phyloP scores from a whole-genome alignment of 2,329 filamentous ascomycete species.

The Botryotinia globosa region DNA sequence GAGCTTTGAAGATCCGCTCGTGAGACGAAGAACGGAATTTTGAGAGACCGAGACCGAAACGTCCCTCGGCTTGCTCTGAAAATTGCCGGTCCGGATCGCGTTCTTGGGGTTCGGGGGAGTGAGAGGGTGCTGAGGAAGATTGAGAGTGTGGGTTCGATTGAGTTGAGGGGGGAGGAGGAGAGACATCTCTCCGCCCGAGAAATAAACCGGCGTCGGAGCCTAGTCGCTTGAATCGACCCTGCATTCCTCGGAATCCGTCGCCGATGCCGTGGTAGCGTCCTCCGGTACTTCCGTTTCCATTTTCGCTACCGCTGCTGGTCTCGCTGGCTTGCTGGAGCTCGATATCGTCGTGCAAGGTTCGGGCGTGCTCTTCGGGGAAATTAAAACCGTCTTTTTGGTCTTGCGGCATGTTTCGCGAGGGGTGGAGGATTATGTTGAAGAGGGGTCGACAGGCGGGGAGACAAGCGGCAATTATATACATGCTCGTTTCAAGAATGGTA shows the following conservation, averaged over 20 bases:
- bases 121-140: not conserved
- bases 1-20: not conserved
- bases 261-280: not conserved
- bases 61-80: not conserved
- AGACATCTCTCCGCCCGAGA: not conserved
- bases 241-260: constrained; percentile 2
- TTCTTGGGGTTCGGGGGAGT: not conserved
- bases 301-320: not conserved
- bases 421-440: constrained; percentile 14
- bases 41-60: not conserved
- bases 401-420: not conserved
- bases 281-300: not conserved
- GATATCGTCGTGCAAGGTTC: not conserved
- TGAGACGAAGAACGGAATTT: not conserved
- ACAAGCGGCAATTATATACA: constrained; percentile 23
- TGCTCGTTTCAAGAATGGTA: constrained; percentile 19
- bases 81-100: not conserved
- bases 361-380: not conserved
- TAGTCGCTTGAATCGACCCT: constrained; percentile 9
- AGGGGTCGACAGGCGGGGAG: constrained; percentile 20
- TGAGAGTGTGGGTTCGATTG: not conserved
- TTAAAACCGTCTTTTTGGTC: not conserved
- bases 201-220: not conserved
- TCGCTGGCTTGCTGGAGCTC: constrained; percentile 7
- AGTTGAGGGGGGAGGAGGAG: not conserved